Base-by-base conservation (phyloP, 805 yeast species). In the Candida stauntonica region DNA sequence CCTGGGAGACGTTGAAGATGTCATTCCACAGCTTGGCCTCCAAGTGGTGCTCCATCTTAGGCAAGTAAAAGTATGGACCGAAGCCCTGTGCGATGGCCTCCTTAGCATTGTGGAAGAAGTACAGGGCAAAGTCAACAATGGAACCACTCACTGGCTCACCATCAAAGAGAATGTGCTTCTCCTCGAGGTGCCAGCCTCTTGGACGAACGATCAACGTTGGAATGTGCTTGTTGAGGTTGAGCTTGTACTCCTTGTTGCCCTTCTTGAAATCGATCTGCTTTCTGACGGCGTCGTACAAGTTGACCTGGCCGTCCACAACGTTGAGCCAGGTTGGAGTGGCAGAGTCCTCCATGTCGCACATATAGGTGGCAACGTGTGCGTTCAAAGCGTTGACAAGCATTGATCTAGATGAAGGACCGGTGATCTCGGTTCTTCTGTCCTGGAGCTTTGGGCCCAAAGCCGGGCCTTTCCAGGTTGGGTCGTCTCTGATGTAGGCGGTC, bases 321-420 rank as follows among this genome's bases (percentile, higher is more conserved):
- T 82, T 84, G 46, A 65, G 63, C 93, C 93, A 84, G 19, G 94
- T 83, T 52, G 94, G 94, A 15, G 91, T 77, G 52, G 84, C 76
- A 14, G 89, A 81, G 61, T 84, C 93, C 62, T 84, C 94, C 54
- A 84, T 81, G 66, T 84, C 94, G 30, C 87, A 80, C 93, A 84
- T 84, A 60, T 84, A 84, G 21, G 93, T 83, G 46, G 82, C 82
- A 31, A 84, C 93, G 38, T 73, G 70, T 1, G 89, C 79, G 63
- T 84, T 84, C 58, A 84, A 70, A 3, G 91, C 93, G 56, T 83
- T 84, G 55, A 84, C 78, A 47, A 84, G 76, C 94, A 84, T 84
- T 53, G 84, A 81, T 48, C 91, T 74, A 58, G 82, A 83, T 38
- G 89, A 84, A 16, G 94, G 94, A 35, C 94, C 94, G 17, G 94